A percentile compares a stretch with the other conserved stretches of the same genome.
phyloP scores from a whole-genome alignment of 257 asterid species.

The Misopates orontium region DNA sequence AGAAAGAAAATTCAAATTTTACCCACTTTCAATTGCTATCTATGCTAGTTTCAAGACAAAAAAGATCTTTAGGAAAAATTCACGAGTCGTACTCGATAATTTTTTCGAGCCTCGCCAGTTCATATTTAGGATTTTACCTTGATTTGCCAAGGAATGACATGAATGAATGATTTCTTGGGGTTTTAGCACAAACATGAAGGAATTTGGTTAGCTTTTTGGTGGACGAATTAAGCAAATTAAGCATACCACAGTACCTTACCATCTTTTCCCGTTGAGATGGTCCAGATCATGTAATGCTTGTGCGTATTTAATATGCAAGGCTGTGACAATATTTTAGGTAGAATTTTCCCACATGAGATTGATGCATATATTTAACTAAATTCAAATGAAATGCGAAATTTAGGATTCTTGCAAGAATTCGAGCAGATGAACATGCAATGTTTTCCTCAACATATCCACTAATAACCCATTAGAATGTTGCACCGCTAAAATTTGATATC shows the following conservation, averaged over 20 bases:
- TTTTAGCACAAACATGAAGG: background rate
- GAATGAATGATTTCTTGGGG: background rate
- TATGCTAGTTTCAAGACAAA: too few relatives aligned
- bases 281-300: constrained; percentile 2
- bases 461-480: background rate
- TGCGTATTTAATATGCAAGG: background rate
- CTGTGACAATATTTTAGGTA: too few relatives aligned
- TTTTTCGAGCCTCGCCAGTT: background rate
- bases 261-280: background rate
- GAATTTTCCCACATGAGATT: too few relatives aligned
- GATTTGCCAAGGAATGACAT: background rate
- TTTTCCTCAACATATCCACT: background rate
- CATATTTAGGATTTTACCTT: background rate
- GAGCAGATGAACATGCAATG: background rate
- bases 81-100: too few relatives aligned
- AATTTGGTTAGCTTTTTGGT: background rate
- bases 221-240: background rate
- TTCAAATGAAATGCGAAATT: background rate
- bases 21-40: background rate
- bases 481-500: too few relatives aligned
- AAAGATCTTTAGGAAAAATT: too few relatives aligned
- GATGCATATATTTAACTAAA: background rate
- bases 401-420: background rate
- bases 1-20: background rate
- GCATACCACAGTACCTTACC: background rate